phyloP scores from a whole-genome alignment of 768 basidiomycete genomes.

The Boletus huronensis region DNA sequence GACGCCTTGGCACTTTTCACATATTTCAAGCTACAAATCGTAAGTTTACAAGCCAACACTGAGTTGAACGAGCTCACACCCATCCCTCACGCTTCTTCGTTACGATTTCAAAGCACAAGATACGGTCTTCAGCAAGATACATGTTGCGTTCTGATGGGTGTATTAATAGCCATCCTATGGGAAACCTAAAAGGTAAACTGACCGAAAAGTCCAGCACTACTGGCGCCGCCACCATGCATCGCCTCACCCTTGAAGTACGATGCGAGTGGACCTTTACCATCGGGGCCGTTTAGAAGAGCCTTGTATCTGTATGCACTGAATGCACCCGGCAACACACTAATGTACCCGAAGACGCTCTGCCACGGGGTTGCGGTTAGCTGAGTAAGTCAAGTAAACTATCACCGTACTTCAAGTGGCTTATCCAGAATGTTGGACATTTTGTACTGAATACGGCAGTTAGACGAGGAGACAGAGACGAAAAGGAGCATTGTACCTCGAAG shows the following conservation, averaged over 20 bases:
- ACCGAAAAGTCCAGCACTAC: constrained; percentile 66
- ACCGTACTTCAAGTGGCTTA: constrained; percentile 83
- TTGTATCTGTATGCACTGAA: constrained; percentile 91
- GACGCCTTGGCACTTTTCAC: constrained; percentile 93
- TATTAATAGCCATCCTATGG: background rate
- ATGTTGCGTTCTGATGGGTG: constrained; percentile 66
- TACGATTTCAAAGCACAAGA: constrained; percentile 90
- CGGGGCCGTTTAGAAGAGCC: constrained; percentile 79
- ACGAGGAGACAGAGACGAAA: background rate
- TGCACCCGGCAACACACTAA: constrained; percentile 86
- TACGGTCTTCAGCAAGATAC: constrained; percentile 90
- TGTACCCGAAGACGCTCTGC: constrained; percentile 81
- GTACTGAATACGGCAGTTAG: constrained; percentile 46
- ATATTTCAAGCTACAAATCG: constrained; percentile 60
- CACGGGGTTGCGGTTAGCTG: background rate
- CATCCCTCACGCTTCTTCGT: constrained; percentile 83
- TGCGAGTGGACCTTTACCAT: constrained; percentile 86
- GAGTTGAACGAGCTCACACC: constrained; percentile 49
- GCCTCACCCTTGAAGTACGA: constrained; percentile 93
- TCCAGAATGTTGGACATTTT: constrained; percentile 97
- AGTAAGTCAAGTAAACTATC: background rate
- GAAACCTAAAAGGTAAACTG: constrained; percentile 2
- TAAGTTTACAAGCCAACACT: background rate
- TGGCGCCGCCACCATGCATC: constrained; percentile 64
- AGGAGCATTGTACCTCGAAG: constrained; percentile 58